phyloP scores from a whole-genome alignment of 176 grass and related monocot genomes.

The Cenchrus fungigraminus region DNA sequence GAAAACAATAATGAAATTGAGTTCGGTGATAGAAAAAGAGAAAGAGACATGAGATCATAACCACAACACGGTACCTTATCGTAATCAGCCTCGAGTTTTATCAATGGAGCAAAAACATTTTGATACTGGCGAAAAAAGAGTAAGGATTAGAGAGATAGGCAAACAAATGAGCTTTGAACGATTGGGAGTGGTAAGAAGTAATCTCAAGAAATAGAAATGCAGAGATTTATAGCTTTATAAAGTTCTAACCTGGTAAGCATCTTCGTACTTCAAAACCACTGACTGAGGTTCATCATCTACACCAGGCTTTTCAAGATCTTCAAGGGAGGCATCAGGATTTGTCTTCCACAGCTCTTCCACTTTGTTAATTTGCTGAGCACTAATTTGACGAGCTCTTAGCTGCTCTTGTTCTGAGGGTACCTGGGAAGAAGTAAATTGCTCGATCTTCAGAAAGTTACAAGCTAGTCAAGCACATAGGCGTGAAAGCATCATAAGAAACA shows the following conservation, averaged over 20 bases:
- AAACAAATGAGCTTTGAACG: conserved; percentile 12
- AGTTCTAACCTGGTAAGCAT: conserved; percentile 93
- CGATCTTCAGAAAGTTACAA: conserved; percentile 25
- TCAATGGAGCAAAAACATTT: conserved; percentile 99
- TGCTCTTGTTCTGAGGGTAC: conserved; percentile 98
- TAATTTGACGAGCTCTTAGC: conserved; percentile 92
- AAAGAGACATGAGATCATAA: conserved; percentile 15
- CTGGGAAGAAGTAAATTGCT: conserved; percentile 50
- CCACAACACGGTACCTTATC: conserved; percentile 75
- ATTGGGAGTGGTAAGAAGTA: conserved; percentile 9
- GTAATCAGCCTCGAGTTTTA: conserved; percentile 99
- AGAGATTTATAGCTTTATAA: background rate
- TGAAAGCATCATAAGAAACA: conserved; percentile 24
- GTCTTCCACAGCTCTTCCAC: conserved; percentile 98
- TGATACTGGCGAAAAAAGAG: conserved; percentile 72
- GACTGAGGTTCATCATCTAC: conserved; percentile 94
- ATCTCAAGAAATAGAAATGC: conserved; percentile 19
- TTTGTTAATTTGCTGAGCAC: conserved; percentile 99
- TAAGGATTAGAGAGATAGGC: conserved; percentile 17
- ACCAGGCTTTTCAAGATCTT: conserved; percentile 99
- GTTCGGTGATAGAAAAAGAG: background rate
- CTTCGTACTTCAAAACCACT: conserved; percentile 95
- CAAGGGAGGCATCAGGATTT: conserved; percentile 95
- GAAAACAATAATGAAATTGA: conserved; percentile 16
- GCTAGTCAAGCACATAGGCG: background rate